Evolutionary conservation across 495 filamentous ascomycete genomes (phyloP), one percentile per base, ranked within the genome.

Genomic region (Penicillium atrosanguineum): DNA sequence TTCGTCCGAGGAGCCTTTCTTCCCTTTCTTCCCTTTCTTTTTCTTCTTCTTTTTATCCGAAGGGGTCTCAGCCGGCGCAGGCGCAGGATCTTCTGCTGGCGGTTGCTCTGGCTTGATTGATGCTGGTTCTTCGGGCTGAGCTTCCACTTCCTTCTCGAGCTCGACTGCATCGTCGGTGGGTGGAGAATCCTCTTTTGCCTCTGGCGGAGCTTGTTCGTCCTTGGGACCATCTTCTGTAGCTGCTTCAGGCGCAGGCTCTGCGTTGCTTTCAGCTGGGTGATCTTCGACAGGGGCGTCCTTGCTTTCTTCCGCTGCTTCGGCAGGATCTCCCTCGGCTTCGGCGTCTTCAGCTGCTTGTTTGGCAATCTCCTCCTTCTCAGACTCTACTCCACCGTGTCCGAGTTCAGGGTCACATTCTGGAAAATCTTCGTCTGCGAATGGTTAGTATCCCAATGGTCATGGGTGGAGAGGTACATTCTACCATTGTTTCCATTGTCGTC

Each of bases 321-420:
- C 37, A 16, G 37, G 39, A 38, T 37, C 58, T 48, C 64, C 50
- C 37, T 65, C 57, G 4, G 54, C 44, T 50, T 46, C 40, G 7
- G 68, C 59, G 3, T 62, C 63, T 53, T 65, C 64, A n/a, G 59
- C 64, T 18, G 60, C 57, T 43, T 57, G 45, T 45, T 59, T 55
- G 28, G 59, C 64, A n/a, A 48, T 53, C 25, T 54, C 64, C 36
- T 60, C 59, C 38, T 69, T 67, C 46, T 69, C 68, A 20, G 66
- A 65, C 37, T 69, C 64, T 62, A 69, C 61, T 29, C 61, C 56
- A 34, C 69, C 67, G 21, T 46, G 52, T 56, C 61, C 68, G 48
- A 55, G 60, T 19, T 62, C 59, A 47, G 56, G 60, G 51, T 68
- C 56, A 56, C 46, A 56, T 36, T 63, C 62, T 57, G 68, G 62